phyloP scores from a whole-genome alignment of 2,329 filamentous ascomycete species.

The Trichoderma koningii region DNA sequence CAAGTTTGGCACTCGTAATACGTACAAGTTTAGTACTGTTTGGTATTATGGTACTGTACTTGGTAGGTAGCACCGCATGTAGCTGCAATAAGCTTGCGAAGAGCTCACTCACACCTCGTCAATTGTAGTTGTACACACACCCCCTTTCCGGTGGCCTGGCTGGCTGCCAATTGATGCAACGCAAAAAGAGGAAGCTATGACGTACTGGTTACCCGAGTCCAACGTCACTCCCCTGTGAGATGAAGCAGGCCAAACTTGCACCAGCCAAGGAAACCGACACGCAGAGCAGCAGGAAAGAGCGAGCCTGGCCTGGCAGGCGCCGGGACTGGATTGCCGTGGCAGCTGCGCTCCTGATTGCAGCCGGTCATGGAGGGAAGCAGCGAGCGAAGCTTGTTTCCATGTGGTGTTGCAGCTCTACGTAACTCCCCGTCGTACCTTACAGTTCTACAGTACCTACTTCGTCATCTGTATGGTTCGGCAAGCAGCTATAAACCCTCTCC shows the following conservation, averaged over 20 bases:
- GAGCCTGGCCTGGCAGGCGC: too few species aligned
- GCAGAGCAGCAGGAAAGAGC: background rate
- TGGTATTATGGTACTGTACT: too few species aligned
- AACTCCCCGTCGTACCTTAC: too few species aligned
- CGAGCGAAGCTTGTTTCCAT: background rate
- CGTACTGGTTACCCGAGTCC: slow-evolving; percentile 39
- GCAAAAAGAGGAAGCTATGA: slow-evolving; percentile 34
- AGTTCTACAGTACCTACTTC: too few species aligned
- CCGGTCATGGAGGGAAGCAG: slow-evolving; percentile 11
- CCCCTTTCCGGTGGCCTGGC: background rate
- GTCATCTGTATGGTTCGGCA: background rate
- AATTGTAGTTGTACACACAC: background rate
- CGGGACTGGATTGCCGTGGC: background rate
- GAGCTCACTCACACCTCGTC: background rate
- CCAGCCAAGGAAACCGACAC: background rate
- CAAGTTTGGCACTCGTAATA: background rate
- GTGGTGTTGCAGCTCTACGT: background rate
- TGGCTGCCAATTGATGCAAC: background rate
- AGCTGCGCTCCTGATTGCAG: background rate
- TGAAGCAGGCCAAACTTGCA: slow-evolving; percentile 28
- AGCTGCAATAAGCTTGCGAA: too few species aligned
- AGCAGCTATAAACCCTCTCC: slow-evolving; percentile 11
- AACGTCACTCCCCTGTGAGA: slow-evolving; percentile 39
- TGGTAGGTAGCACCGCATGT: too few species aligned
- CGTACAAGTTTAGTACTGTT: too few species aligned